Evolutionary conservation across 306 rosid genomes (phyloP), one percentile per base, ranked within the genome.

Genomic region (Phaseolus lunatus): DNA sequence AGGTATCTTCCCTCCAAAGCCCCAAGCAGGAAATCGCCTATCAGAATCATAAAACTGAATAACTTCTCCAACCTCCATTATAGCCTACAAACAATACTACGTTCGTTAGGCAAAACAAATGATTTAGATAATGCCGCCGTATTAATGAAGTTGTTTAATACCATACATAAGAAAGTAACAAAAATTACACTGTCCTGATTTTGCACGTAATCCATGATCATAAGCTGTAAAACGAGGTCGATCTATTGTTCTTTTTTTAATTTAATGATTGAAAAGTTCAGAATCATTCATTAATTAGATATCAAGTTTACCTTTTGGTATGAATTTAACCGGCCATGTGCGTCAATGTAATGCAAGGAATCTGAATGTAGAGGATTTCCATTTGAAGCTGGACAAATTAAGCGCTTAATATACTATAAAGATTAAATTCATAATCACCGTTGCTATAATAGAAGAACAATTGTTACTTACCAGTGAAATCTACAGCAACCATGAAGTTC

Each of bases 401-500:
- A 81, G 52, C 71, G 24, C 11, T 80, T 67, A 70, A 61, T 13
- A 33, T 54, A 70, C 76, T 63, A 27, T 24, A 6, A 41, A 78
- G 52, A 78, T 33, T 45, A 59, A 64, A 57, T 9, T 58, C 48
- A 43, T 39, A 54, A 75, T 26, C 43, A 67, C 50, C 29, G 52
- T 26, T 5, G 15, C 1, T 1, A n/a, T n/a, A 63, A 48, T 65
- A 63, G 19, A 58, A 70, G 19, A 58, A 39, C 33, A 67, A 63
- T 22, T 18, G 48, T 15, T 43, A 31, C 43, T 15, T 81, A 95
- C 99, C 93, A 0, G 96, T 95, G 87, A 95, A 92, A 73, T 95
- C 98, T 15, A 95, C 85, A 3, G 96, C 97, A 61, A 95, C 97
- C 99, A 92, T 92, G 77, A 90, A 95, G 83, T 92, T 95, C 18